A percentile compares a stretch with the other conserved stretches of the same genome.
Evolutionary conservation across 1,284 basidiomycete genomes (phyloP).

Genomic region (Ceratobasidium sp.): DNA sequence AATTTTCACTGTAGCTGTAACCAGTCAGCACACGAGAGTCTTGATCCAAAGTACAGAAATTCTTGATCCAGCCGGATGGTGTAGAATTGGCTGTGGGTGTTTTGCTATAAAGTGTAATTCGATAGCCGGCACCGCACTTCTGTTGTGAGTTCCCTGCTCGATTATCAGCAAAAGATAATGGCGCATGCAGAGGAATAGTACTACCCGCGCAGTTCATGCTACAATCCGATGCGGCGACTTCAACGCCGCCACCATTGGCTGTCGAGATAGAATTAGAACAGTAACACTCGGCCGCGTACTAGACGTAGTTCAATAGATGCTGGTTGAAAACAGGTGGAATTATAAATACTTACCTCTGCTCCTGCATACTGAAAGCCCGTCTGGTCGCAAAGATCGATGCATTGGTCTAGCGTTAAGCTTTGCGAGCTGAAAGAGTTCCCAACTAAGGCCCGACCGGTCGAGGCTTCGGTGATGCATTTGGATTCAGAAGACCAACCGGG

Average conservation of each 20-base stretch:
- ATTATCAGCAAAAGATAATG: background rate
- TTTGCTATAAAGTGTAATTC: conserved; percentile 33
- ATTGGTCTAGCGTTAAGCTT: conserved; percentile 33
- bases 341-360: conserved; percentile 51
- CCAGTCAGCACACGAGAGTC: conserved; percentile 22
- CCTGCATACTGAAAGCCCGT: conserved; percentile 59
- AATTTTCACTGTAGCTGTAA: conserved; percentile 28
- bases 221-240: conserved; percentile 38
- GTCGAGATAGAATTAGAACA: conserved; percentile 48
- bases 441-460: conserved; percentile 26
- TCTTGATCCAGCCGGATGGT: conserved; percentile 37
- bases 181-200: background rate
- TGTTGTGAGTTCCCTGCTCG: conserved; percentile 30
- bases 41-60: conserved; percentile 39
- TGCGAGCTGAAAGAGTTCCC: conserved; percentile 32
- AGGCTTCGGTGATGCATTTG: conserved; percentile 37
- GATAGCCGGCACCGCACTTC: conserved; percentile 38
- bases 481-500: conserved; percentile 8
- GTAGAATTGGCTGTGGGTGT: conserved; percentile 2
- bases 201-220: conserved; percentile 46
- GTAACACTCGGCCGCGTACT: conserved; percentile 52
- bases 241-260: conserved; percentile 24
- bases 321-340: conserved; percentile 6
- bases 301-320: conserved; percentile 19
- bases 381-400: conserved; percentile 50